These are phyloP conservation scores for Oryza glumipatula DNA, from an alignment of 176 grass and related monocot genomes.

Conservation along the genomic window DNA sequence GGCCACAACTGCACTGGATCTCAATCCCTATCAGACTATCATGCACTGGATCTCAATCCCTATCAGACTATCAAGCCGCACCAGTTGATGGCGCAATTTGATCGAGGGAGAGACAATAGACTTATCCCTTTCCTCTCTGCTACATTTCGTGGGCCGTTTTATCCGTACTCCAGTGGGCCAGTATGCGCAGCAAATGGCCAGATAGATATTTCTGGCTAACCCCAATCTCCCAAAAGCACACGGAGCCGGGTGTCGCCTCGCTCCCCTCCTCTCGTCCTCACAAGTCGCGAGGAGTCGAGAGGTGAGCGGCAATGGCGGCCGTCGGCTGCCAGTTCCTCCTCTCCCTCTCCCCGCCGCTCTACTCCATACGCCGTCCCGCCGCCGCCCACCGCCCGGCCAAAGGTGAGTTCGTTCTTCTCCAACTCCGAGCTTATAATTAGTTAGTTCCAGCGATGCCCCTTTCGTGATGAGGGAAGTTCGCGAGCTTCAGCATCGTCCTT, in stretches of 20 bases:
- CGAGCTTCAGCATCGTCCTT: not conserved
- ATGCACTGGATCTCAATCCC: too few species aligned
- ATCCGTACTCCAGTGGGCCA: too few species aligned
- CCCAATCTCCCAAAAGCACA: not conserved
- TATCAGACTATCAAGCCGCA: too few species aligned
- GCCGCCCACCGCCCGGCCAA: not conserved
- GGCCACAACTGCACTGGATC: too few species aligned
- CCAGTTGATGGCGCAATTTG: too few species aligned
- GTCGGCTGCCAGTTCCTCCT: conserved; percentile 42
- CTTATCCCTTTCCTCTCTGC: too few species aligned
- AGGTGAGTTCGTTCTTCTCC: not conserved
- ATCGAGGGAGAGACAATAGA: too few species aligned
- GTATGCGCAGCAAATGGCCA: too few species aligned
- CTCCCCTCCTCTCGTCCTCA: conserved; percentile 33
- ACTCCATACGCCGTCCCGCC: not conserved
- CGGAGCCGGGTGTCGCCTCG: not conserved
- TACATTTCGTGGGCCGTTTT: too few species aligned
- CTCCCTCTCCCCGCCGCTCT: conserved; percentile 25
- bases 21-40: too few species aligned
- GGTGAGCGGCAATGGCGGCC: conserved; percentile 36
- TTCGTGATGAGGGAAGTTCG: not conserved
- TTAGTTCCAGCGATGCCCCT: too few species aligned
- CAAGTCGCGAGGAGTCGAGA: not conserved
- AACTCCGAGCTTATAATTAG: not conserved
- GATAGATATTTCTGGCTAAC: conserved; percentile 21